Conservation (phyloP, 1,284 basidiomycete genomes). For the Sphaerobolus stellatus region DNA sequence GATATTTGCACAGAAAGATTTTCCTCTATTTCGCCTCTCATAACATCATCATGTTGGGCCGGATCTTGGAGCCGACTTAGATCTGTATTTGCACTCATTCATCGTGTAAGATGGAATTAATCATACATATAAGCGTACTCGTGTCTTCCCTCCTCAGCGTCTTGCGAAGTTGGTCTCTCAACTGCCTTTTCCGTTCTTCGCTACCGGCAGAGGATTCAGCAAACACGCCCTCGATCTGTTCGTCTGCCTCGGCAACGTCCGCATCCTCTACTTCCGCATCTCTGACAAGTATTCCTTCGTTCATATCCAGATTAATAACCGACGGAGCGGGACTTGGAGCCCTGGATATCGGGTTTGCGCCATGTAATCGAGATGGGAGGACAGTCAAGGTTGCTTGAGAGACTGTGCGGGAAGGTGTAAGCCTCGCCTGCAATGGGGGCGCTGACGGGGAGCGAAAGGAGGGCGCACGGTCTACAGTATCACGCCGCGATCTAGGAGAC, state of each 20-base stretch:
- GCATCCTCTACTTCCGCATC: slow-evolving; percentile 28
- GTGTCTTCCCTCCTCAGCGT: slow-evolving; percentile 56
- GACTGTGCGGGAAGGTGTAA: not conserved
- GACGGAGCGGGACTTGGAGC: slow-evolving; percentile 61
- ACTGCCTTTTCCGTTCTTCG: slow-evolving; percentile 58
- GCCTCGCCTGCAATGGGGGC: not conserved
- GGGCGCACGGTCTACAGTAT: not conserved
- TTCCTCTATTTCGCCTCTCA: no score
- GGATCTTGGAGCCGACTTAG: no score
- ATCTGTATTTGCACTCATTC: no score
- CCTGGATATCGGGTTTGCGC: slow-evolving; percentile 1
- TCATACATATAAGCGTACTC: slow-evolving; percentile 11
- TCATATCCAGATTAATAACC: slow-evolving; percentile 56
- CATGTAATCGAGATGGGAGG: slow-evolving; percentile 9
- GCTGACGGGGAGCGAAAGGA: slow-evolving; percentile 1
- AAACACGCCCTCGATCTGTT: slow-evolving; percentile 45
- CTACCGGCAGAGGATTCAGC: slow-evolving; percentile 42
- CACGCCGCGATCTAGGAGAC: not conserved
- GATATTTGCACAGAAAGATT: no score
- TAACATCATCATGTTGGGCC: no score
- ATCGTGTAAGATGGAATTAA: slow-evolving; percentile 22
- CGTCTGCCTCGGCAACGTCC: slow-evolving; percentile 11
- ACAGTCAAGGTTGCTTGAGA: slow-evolving; percentile 7
- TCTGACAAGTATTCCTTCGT: slow-evolving; percentile 53
- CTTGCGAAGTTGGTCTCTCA: slow-evolving; percentile 68